Evolutionary conservation across 2,329 filamentous ascomycete genomes (phyloP).

Genomic region (Macrophomina pseudophaseolina): DNA sequence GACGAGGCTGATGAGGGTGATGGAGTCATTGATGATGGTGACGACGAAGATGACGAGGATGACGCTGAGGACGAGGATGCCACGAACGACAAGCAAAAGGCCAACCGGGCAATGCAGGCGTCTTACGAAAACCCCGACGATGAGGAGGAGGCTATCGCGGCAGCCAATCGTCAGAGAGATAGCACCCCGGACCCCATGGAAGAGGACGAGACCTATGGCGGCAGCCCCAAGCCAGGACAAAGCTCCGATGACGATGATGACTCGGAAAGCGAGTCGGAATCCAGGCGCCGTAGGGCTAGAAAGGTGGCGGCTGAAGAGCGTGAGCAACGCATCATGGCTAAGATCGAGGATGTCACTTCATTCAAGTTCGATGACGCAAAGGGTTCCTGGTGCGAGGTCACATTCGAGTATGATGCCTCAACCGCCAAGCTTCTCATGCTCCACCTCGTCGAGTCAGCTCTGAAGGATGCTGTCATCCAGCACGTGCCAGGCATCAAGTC

Average conservation of each 20-base stretch:
- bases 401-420: constrained; percentile 77
- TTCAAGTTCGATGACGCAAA: constrained; percentile 80
- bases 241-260: constrained; percentile 40
- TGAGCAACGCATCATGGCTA: constrained; percentile 28
- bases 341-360: constrained; percentile 68
- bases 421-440: constrained; percentile 94
- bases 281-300: constrained; percentile 41
- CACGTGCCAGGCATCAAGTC: constrained; percentile 77
- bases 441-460: constrained; percentile 81
- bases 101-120: constrained; percentile 79
- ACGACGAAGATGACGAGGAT: constrained; percentile 68
- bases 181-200: constrained; percentile 61
- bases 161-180: constrained; percentile 62
- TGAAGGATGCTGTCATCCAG: constrained; percentile 81
- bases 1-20: constrained; percentile 61
- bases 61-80: constrained; percentile 75
- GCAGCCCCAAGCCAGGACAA: constrained; percentile 48
- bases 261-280: constrained; percentile 40
- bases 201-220: constrained; percentile 61
- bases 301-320: constrained; percentile 33
- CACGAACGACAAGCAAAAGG: constrained; percentile 73
- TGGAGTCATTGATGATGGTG: constrained; percentile 59
- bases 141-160: constrained; percentile 78
- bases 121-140: constrained; percentile 94
- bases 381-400: constrained; percentile 79